These are phyloP conservation scores for Peronospora belbahrii DNA, from an alignment of 352 stramenopile genomes.

Conservation along the genomic window DNA sequence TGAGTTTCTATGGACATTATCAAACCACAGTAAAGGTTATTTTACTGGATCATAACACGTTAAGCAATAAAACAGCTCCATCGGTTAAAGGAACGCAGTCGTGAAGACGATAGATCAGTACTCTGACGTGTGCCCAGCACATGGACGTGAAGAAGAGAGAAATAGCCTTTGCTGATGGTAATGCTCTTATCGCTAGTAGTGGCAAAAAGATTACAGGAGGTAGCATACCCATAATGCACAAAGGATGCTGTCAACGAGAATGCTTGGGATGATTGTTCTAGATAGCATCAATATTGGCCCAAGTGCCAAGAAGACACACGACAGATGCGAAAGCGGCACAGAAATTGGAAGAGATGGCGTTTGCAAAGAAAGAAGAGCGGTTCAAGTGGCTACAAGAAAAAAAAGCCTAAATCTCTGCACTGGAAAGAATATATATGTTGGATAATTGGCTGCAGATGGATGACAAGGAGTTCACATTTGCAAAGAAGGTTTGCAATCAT, in stretches of 20 bases:
- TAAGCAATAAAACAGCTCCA: constrained; percentile 53
- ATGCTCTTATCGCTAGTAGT: constrained; percentile 66
- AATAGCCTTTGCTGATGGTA: constrained; percentile 62
- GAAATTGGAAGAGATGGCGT: constrained; percentile 41
- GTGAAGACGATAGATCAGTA: constrained; percentile 80
- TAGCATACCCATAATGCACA: constrained; percentile 11
- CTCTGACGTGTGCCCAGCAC: constrained; percentile 52
- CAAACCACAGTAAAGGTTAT: constrained; percentile 30
- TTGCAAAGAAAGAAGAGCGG: constrained; percentile 34
- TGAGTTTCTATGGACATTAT: constrained; percentile 61
- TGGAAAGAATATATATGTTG: constrained; percentile 57
- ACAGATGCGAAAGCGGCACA: constrained; percentile 35
- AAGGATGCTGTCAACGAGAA: constrained; percentile 51
- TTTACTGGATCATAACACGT: constrained; percentile 71
- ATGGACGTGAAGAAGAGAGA: constrained; percentile 33
- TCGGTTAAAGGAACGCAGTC: constrained; percentile 19
- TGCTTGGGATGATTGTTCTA: constrained; percentile 70
- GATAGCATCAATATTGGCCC: constrained; percentile 77
- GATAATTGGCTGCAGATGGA: constrained; percentile 65
- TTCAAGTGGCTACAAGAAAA: constrained; percentile 61
- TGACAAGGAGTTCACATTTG: constrained; percentile 68
- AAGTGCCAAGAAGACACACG: constrained; percentile 69
- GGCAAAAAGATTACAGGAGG: constrained; percentile 41
- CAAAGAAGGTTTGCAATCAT: constrained; percentile 44
- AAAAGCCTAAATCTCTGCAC: constrained; percentile 59